Percentiles rank a stretch among this genome's conserved stretches.
Evolutionary conservation across 2,329 filamentous ascomycete genomes (phyloP).

Genomic region (Pseudogymnoascus sp.): DNA sequence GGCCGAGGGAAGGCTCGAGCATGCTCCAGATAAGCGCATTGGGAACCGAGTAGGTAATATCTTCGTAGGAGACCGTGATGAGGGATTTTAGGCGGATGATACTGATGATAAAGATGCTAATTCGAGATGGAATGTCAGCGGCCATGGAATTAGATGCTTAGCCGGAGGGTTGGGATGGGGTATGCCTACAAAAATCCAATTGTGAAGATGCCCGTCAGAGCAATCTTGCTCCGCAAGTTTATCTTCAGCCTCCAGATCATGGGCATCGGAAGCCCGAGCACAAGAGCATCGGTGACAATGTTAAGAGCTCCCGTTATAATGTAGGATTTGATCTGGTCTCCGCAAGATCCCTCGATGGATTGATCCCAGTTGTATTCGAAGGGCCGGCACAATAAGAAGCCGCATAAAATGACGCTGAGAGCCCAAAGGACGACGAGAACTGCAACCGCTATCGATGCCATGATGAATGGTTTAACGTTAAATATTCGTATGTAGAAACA

Average conservation of each 20-base stretch:
- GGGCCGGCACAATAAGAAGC: conserved; percentile 24
- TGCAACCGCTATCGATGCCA: conserved; percentile 27
- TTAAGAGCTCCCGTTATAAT: conserved; percentile 38
- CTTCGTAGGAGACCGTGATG: conserved; percentile 21
- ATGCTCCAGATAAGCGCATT: conserved; percentile 23
- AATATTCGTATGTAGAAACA: conserved; percentile 39
- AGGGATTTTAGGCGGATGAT: conserved; percentile 22
- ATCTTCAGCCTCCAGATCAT: conserved; percentile 41
- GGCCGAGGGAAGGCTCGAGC: conserved; percentile 5
- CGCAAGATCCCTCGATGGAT: conserved; percentile 29
- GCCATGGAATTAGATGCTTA: neutral
- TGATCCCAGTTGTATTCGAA: conserved; percentile 23
- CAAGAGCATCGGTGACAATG: conserved; percentile 39
- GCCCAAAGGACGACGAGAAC: conserved; percentile 27
- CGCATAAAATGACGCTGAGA: conserved; percentile 18
- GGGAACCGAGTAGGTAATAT: conserved; percentile 22
- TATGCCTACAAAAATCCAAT: conserved; percentile 37
- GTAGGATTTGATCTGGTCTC: conserved; percentile 32
- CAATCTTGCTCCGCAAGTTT: conserved; percentile 34
- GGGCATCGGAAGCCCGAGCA: conserved; percentile 41
- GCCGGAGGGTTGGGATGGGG: neutral
- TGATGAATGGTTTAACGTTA: conserved; percentile 27
- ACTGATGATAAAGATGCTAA: conserved; percentile 22
- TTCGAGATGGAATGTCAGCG: neutral
- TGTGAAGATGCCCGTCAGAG: conserved; percentile 36